These are phyloP conservation scores for Globisporangium viniferum DNA, from an alignment of 352 stramenopile species.

Conservation along the genomic window DNA sequence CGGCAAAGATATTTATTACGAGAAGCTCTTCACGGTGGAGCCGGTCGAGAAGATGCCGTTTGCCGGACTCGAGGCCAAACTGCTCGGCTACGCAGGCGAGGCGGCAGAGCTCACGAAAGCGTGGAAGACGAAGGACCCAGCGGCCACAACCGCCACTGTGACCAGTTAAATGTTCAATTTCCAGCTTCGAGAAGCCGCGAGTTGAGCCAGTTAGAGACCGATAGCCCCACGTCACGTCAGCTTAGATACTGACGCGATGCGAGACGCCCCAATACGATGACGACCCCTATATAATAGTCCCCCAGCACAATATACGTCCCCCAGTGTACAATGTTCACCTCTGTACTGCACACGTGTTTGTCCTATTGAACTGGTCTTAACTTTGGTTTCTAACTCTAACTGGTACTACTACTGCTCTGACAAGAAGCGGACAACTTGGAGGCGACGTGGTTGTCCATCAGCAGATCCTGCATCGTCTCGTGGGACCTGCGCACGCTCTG, in stretches of 20 bases:
- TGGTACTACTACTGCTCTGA: background rate
- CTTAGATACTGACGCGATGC: background rate
- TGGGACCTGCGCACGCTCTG: slow-evolving; percentile 2
- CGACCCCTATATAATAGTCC: slow-evolving; percentile 10
- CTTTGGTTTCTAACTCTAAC: background rate
- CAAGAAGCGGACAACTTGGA: background rate
- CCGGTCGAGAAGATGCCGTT: slow-evolving; percentile 41
- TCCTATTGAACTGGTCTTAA: background rate
- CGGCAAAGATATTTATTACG: slow-evolving; percentile 69
- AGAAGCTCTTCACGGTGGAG: slow-evolving; percentile 47
- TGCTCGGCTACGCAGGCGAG: slow-evolving; percentile 42
- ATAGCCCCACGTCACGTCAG: background rate
- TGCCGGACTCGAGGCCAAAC: slow-evolving; percentile 32
- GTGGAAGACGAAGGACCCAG: background rate
- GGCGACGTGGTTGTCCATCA: background rate
- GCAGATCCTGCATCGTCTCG: slow-evolving; percentile 8
- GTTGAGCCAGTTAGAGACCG: background rate
- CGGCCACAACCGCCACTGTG: background rate
- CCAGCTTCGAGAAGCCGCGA: background rate
- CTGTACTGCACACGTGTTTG: background rate
- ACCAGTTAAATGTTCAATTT: background rate
- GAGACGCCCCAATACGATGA: background rate
- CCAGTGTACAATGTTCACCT: background rate
- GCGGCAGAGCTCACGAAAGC: slow-evolving; percentile 25
- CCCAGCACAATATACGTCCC: background rate